Percentiles rank a stretch among this genome's conserved stretches.
These are phyloP conservation scores for Mortierella sp. DNA, from an alignment of 371 early-diverging fungal species.

Conservation along the genomic window DNA sequence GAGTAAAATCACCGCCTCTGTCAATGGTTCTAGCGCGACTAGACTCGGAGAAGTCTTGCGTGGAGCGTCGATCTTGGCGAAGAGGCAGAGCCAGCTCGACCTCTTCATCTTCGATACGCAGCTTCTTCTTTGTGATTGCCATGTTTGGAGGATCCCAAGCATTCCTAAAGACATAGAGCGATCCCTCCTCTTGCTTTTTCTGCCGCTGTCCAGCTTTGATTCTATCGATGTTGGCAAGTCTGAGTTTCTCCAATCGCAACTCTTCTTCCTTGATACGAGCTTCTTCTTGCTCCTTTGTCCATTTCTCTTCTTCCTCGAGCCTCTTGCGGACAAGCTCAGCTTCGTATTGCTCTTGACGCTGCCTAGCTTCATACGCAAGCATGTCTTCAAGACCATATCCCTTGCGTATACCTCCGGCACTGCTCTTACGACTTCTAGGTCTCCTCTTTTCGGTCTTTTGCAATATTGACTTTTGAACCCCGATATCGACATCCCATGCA, in stretches of 20 bases:
- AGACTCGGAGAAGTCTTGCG: neutral
- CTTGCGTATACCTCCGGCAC: conserved; percentile 48
- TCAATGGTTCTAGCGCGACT: conserved; percentile 8
- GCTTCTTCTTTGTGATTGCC: conserved; percentile 39
- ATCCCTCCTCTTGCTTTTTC: conserved; percentile 25
- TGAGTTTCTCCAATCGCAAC: conserved; percentile 29
- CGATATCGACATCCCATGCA: conserved; percentile 54
- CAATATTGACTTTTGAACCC: conserved; percentile 52
- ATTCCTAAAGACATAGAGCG: conserved; percentile 43
- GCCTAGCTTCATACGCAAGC: conserved; percentile 48
- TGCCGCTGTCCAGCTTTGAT: conserved; percentile 14
- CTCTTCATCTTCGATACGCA: conserved; percentile 54
- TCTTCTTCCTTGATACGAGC: conserved; percentile 52
- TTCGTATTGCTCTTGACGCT: conserved; percentile 46
- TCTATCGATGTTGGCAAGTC: conserved; percentile 21
- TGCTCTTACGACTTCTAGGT: conserved; percentile 53
- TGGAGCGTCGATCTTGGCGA: conserved; percentile 36
- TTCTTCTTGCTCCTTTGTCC: conserved; percentile 50
- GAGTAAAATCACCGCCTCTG: neutral
- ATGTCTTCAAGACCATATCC: conserved; percentile 55
- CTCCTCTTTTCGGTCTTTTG: conserved; percentile 51
- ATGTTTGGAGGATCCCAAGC: conserved; percentile 53
- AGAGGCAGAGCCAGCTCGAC: conserved; percentile 45
- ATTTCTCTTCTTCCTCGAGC: conserved; percentile 47
- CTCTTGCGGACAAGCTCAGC: conserved; percentile 32